These are phyloP conservation scores for Azolla pinnata DNA, from an alignment of 75 land plant species.

Conservation along the genomic window DNA sequence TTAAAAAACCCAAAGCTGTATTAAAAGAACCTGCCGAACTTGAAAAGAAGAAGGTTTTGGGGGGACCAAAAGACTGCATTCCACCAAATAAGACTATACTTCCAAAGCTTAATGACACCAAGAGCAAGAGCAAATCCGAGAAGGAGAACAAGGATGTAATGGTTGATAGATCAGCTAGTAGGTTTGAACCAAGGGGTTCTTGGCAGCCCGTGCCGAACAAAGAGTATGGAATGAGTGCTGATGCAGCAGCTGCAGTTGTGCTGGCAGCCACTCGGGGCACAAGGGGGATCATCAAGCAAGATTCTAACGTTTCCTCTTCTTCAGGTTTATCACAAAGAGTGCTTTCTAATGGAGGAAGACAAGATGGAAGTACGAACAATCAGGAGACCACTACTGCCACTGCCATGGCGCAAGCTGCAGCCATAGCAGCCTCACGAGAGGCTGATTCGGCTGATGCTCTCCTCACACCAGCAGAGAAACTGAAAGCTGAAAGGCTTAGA, in stretches of 20 bases:
- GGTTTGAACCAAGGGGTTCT: no score
- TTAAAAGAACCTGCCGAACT: no score
- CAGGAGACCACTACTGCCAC: conserved; percentile 14
- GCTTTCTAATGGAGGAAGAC: background rate
- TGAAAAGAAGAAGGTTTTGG: conserved; percentile 3
- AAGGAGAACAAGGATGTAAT: no score
- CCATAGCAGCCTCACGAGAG: conserved; percentile 47
- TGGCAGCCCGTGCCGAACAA: background rate
- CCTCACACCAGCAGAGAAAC: conserved; percentile 53
- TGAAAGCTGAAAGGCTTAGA: conserved; percentile 78
- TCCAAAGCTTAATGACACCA: background rate
- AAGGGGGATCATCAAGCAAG: conserved; percentile 19
- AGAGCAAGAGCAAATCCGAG: no score
- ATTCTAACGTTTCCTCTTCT: conserved; percentile 4
- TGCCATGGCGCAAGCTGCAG: conserved; percentile 50
- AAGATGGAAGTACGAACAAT: background rate
- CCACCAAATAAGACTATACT: background rate
- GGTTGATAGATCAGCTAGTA: no score
- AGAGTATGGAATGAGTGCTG: conserved; percentile 25
- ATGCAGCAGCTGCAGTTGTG: conserved; percentile 70
- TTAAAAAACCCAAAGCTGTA: no score
- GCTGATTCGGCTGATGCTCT: conserved; percentile 52
- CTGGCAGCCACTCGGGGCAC: conserved; percentile 69
- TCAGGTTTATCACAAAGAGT: conserved; percentile 2
- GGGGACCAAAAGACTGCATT: background rate